Percentiles rank a stretch among this genome's conserved stretches.
Evolutionary conservation across 2,329 filamentous ascomycete species (phyloP).

Genomic region (Ceratocystis colombiana): DNA sequence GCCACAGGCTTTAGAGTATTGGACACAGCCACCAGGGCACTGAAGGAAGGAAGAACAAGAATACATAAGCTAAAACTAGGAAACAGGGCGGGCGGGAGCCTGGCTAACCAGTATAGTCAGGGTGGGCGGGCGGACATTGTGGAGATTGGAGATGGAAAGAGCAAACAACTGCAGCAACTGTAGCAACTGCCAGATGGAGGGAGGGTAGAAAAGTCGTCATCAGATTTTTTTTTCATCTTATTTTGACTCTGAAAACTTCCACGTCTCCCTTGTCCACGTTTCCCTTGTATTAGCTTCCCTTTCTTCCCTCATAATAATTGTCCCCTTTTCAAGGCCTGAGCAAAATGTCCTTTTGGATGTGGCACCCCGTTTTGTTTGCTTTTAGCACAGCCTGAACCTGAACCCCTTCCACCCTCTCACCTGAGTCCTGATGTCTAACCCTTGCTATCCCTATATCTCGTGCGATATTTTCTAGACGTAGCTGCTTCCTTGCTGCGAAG

Average conservation of each 20-base stretch:
- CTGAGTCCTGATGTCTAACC: not conserved
- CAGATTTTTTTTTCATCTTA: not conserved
- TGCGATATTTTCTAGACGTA: slow-evolving; percentile 2
- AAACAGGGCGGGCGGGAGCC: not conserved
- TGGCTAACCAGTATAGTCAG: no score
- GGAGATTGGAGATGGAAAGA: not conserved
- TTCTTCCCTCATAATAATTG: not conserved
- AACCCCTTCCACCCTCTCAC: not conserved
- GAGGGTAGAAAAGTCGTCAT: not conserved
- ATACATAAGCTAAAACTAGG: not conserved
- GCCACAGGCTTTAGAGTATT: not conserved
- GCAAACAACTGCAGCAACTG: not conserved
- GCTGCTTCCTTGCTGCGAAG: not conserved
- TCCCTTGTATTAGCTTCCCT: not conserved
- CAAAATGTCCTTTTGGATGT: not conserved
- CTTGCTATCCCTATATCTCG: not conserved
- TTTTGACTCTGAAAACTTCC: not conserved
- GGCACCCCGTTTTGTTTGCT: not conserved
- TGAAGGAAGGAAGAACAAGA: slow-evolving; percentile 5
- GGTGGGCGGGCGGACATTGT: no score
- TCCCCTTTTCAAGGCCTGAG: not conserved
- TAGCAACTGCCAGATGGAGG: no score
- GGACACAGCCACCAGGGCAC: not conserved
- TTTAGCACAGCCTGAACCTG: not conserved
- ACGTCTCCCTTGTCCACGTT: not conserved